Evolutionary conservation across 371 early-diverging fungal genomes (phyloP).

Genomic region (Syncephalis plumigaleata): DNA sequence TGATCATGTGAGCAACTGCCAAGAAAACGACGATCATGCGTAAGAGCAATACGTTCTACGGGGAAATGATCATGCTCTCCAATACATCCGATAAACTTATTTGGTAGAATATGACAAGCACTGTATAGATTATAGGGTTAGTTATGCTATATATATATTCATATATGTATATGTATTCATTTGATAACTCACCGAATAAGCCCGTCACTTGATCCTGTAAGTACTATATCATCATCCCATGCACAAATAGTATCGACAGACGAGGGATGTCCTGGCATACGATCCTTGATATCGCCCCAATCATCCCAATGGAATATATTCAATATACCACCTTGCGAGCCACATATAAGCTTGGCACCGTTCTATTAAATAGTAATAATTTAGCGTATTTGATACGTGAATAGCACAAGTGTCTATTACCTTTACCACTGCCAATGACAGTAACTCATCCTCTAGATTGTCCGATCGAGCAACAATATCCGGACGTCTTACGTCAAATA

Average conservation of each 20-base stretch:
- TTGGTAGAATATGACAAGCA: slow-evolving; percentile 65
- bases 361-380: slow-evolving; percentile 18
- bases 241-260: slow-evolving; percentile 68
- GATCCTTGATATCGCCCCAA: slow-evolving; percentile 82
- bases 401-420: too few relatives aligned
- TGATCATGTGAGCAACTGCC: slow-evolving; percentile 74
- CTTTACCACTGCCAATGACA: slow-evolving; percentile 59
- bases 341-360: slow-evolving; percentile 64
- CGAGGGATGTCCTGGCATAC: slow-evolving; percentile 80
- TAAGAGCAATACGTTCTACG: slow-evolving; percentile 52
- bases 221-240: slow-evolving; percentile 61
- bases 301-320: slow-evolving; percentile 61
- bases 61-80: slow-evolving; percentile 81
- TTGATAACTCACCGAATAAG: slow-evolving; percentile 51
- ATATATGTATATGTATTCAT: background rate
- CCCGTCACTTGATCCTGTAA: slow-evolving; percentile 87
- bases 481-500: slow-evolving; percentile 72
- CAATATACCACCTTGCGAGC: slow-evolving; percentile 78
- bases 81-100: slow-evolving; percentile 64
- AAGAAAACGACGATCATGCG: slow-evolving; percentile 43
- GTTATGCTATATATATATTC: slow-evolving; percentile 12
- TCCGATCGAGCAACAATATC: slow-evolving; percentile 65
- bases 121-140: slow-evolving; percentile 16
- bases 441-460: slow-evolving; percentile 82
- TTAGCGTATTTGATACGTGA: slow-evolving; percentile 7